Evolutionary conservation across 2,329 filamentous ascomycete genomes (phyloP), one percentile per base, ranked within the genome.

Genomic region (Pseudogymnoascus sp.): DNA sequence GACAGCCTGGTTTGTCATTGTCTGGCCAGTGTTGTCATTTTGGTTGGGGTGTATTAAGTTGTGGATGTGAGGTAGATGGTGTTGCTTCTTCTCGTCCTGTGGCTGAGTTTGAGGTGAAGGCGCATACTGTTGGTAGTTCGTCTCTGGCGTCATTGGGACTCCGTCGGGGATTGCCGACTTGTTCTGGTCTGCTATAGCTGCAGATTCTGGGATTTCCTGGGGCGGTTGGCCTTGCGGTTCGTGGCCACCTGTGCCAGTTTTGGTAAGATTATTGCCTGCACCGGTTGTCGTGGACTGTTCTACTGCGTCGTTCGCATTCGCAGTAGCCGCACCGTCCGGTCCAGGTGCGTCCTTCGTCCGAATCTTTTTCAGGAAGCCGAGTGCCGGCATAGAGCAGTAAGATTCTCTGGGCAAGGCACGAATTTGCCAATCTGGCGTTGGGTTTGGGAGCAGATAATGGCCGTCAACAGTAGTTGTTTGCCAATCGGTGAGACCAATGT

Each of bases 331-430:
- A 35, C 53, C n/a, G 64, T 80, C 82, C 70, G 87, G 89, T 75
- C 82, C 83, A 73, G 80, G 80, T 73, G 87, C 89, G 81, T 97
- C 92, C 86, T 92, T 96, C 80, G 92, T 96, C 85, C 92, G 88
- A 85, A 96, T 96, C 86, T 96, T 97, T 85, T 97, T 97, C 76
- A 97, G 86, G 76, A 97, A 92, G 78, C 91, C 91, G 82, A 97
- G 85, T 78, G 86, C 90, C 87, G 93, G 95, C 95, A 99, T 97
- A 61, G 33, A 63, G 50, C 21, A 61, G 17, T 19, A 17, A 47
- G 21, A 21, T 50, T 33, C 19, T 2, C 40, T 33, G 23, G 21
- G 38, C 28, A 61, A 42, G 59, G 59, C 38, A 19, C 33, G 19
- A 21, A 42, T 19, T 42, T 61, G 59, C 59, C 59, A 61, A 61